A percentile compares a stretch with the other conserved stretches of the same genome.
Conservation (phyloP, 2,329 filamentous ascomycete species). For the Aspergillus novoparasiticus region DNA sequence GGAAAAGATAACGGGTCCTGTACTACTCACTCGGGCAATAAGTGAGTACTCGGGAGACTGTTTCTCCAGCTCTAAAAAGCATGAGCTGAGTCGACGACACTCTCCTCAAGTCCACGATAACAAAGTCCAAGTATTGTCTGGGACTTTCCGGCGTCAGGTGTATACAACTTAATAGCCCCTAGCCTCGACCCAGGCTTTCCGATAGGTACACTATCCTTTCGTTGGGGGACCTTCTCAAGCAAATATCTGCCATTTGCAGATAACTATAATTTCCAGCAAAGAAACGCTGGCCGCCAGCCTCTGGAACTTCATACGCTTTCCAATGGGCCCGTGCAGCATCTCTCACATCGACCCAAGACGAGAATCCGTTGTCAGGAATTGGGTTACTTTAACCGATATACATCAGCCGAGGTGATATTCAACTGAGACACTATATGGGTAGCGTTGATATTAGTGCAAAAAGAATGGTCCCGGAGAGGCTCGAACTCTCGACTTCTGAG, state of each 20-base stretch:
- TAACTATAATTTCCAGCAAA: not conserved
- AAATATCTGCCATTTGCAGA: not conserved
- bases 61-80: not conserved
- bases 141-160: not conserved
- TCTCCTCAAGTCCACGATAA: not conserved
- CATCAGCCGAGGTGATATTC: not conserved
- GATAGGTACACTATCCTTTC: not conserved
- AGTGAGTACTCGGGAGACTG: no score
- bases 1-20: no score
- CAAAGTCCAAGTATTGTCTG: not conserved
- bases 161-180: not conserved
- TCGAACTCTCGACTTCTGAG: not conserved
- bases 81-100: not conserved
- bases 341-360: not conserved
- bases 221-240: not conserved
- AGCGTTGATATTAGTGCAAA: not conserved
- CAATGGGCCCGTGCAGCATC: not conserved
- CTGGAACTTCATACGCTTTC: not conserved
- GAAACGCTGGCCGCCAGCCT: not conserved
- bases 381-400: not conserved
- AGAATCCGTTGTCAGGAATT: not conserved
- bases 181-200: not conserved
- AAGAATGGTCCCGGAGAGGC: not conserved
- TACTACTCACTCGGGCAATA: no score
- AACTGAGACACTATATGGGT: not conserved